Base-by-base conservation (phyloP, 2,329 filamentous ascomycete species). In the Claviceps arundinis region DNA sequence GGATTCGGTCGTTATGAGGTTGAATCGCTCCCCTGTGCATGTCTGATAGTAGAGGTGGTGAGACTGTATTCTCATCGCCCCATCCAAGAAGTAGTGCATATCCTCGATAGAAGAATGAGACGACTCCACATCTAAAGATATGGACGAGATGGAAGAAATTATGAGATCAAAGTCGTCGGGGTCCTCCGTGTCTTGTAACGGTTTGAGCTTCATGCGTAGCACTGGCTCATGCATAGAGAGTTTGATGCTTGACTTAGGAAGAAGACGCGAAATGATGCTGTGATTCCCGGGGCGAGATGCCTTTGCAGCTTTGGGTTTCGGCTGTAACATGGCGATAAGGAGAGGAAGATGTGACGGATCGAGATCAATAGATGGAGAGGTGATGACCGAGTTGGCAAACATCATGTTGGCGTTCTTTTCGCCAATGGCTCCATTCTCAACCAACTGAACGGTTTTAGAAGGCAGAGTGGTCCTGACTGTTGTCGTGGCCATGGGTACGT, bases 151-250 rank as follows among this genome's bases (percentile, higher is more conserved):
- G 2, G 89, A 93, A 1, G 89, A 95, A 47, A 98, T 95, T 45
- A 98, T 85, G 34, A 98, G 76, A 63, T 98, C 93, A 59, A 93
- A 97, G 58, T 97, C 90, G 55, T 89, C 87, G 0, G 81, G 76
- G 26, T 82, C 78, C 42, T 75, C 71, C 2, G 71, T 72, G 51
- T 77, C 75, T 55, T 85, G 80, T 56, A 93, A 80, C 0, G 91
- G 84, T 5, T 90, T 90, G 4, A 98, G 73, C 7, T 90, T 82
- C 57, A 98, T 90, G 59, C 94, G 83, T 56, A 97, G 66, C 16
- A 98, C 94, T 1, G 93, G 93, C 64, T 98, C 93, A 62, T 98
- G 93, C 69, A 98, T 86, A 0, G 93, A 96, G 42, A 97, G 82
- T 63, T 97, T 98, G 66, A 97, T 85, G 61, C 80, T 95, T 0